A percentile compares a stretch with the other conserved stretches of the same genome.
Conservation (phyloP, 2,329 filamentous ascomycete species). For the Colletotrichum tanaceti region DNA sequence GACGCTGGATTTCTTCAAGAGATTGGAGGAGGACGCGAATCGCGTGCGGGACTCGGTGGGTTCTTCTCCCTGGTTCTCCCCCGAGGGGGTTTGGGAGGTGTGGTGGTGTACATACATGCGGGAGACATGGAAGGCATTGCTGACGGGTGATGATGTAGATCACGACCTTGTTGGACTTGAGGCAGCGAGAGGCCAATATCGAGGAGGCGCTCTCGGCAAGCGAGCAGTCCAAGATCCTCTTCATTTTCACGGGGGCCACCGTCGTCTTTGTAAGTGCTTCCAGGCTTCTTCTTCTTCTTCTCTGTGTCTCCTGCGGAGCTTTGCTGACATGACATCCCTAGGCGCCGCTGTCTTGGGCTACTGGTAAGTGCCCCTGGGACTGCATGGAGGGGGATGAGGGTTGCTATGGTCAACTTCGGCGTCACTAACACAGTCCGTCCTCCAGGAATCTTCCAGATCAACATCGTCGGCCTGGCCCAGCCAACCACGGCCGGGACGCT, state of each 20-base stretch:
- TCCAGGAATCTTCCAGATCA: slow-evolving; percentile 37
- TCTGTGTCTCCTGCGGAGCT: too few relatives aligned
- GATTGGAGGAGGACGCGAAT: slow-evolving; percentile 38
- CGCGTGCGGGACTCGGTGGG: slow-evolving; percentile 39
- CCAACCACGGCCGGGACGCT: slow-evolving; percentile 26
- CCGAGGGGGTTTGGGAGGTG: not conserved
- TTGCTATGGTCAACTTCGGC: too few relatives aligned
- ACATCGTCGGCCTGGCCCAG: slow-evolving; percentile 19
- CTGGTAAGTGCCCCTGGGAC: not conserved
- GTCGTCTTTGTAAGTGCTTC: slow-evolving; percentile 36
- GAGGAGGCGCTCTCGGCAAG: slow-evolving; percentile 41
- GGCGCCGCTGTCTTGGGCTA: slow-evolving; percentile 39
- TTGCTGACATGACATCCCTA: not conserved
- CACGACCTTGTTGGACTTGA: slow-evolving; percentile 38
- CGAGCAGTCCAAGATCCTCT: slow-evolving; percentile 43
- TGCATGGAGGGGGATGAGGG: accelerated
- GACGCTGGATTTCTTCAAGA: slow-evolving; percentile 40
- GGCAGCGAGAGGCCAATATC: slow-evolving; percentile 41
- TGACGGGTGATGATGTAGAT: slow-evolving; percentile 29
- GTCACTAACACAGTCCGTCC: not conserved
- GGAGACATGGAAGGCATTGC: too few relatives aligned
- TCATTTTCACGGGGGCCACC: slow-evolving; percentile 40
- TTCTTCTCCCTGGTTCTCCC: not conserved
- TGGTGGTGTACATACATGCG: too few relatives aligned
- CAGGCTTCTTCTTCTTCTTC: too few relatives aligned